Conservation (phyloP, 768 basidiomycete species). For the Xerocomus brunneocitrinus region DNA sequence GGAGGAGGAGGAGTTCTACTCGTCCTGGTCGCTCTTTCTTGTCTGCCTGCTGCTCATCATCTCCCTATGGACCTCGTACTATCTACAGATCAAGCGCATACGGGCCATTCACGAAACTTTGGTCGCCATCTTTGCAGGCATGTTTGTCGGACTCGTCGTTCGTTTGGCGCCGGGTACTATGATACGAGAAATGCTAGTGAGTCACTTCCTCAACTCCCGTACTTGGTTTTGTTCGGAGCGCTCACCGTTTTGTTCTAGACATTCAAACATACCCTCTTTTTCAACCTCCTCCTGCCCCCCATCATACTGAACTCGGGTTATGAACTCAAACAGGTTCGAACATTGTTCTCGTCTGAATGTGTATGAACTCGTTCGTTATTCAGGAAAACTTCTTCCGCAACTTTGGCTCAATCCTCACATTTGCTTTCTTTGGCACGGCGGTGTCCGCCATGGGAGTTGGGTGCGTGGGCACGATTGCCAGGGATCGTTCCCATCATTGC, state of each 20-base stretch:
- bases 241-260: conserved; percentile 50
- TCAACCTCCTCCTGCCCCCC: conserved; percentile 95
- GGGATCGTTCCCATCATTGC: conserved; percentile 12
- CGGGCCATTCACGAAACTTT: conserved; percentile 94
- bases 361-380: neutral
- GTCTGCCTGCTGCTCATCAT: conserved; percentile 89
- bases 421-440: conserved; percentile 93
- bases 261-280: conserved; percentile 95
- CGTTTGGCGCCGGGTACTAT: conserved; percentile 87
- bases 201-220: conserved; percentile 27
- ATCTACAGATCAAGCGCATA: conserved; percentile 95
- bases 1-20: conserved; percentile 87
- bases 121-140: conserved; percentile 92
- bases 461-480: conserved; percentile 43
- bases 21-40: conserved; percentile 91
- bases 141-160: conserved; percentile 90
- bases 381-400: conserved; percentile 99
- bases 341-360: neutral
- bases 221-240: neutral
- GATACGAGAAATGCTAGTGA: conserved; percentile 96
- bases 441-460: conserved; percentile 95
- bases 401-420: conserved; percentile 92
- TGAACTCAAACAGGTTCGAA: conserved; percentile 86
- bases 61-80: conserved; percentile 95
- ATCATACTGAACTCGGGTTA: conserved; percentile 98